Evolutionary conservation across 2,329 filamentous ascomycete genomes (phyloP).

Genomic region (Penicillium sp.): DNA sequence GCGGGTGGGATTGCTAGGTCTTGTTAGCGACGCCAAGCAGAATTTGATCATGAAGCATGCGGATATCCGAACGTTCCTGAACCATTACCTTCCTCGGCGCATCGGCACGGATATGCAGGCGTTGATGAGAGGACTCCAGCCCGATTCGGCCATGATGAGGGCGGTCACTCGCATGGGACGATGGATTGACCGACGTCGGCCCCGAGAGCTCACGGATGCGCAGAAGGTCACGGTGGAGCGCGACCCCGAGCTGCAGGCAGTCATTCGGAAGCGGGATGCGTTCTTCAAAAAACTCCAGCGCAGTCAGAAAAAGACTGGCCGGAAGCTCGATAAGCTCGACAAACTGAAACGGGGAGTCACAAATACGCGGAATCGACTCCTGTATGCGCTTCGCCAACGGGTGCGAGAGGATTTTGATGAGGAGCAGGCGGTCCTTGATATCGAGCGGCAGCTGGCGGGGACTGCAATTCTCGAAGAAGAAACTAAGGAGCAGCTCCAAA

Average conservation of each 20-base stretch:
- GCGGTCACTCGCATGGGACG: constrained; percentile 22
- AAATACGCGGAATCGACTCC: background rate
- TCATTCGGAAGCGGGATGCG: constrained; percentile 6
- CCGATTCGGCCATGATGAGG: constrained; percentile 22
- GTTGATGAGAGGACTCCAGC: constrained; percentile 22
- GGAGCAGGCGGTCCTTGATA: background rate
- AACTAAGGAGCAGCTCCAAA: background rate
- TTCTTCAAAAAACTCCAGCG: background rate
- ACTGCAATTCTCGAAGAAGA: background rate
- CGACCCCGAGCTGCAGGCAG: constrained; percentile 13
- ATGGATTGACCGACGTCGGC: constrained; percentile 22
- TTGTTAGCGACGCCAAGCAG: constrained; percentile 13
- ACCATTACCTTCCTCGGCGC: constrained; percentile 15
- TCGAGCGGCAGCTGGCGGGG: background rate
- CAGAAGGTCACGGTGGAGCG: constrained; percentile 24
- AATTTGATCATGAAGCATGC: constrained; percentile 19
- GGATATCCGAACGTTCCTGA: constrained; percentile 18
- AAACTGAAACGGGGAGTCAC: background rate
- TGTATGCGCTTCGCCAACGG: background rate
- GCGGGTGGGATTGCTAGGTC: too few species aligned
- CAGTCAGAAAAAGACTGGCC: background rate
- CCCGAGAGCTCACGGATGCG: constrained; percentile 19
- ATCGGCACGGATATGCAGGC: constrained; percentile 17
- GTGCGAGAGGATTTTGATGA: too few species aligned
- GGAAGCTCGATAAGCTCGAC: background rate